Percentiles rank a stretch among this genome's conserved stretches.
Evolutionary conservation across 192 early-diverging fungal genomes (phyloP).

Genomic region (Coemansia sp.): DNA sequence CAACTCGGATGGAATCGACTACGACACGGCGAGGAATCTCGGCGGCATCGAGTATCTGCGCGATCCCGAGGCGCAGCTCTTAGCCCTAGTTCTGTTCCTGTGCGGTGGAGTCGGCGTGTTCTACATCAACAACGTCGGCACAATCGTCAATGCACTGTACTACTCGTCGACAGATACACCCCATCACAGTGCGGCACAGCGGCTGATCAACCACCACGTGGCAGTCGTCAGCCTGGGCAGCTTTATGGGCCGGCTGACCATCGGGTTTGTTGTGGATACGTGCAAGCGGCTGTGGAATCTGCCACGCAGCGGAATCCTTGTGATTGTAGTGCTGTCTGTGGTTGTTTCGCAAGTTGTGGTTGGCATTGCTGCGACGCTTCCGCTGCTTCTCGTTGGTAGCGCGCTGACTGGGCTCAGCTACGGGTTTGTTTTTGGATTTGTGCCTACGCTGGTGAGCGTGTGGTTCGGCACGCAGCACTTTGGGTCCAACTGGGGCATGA

Average conservation of each 20-base stretch:
- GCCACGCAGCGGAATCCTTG: slow-evolving; percentile 51
- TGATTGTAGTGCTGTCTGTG: slow-evolving; percentile 30
- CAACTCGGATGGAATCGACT: slow-evolving; percentile 40
- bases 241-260: slow-evolving; percentile 46
- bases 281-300: slow-evolving; percentile 47
- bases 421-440: slow-evolving; percentile 52
- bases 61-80: slow-evolving; percentile 54
- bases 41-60: slow-evolving; percentile 45
- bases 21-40: slow-evolving; percentile 53
- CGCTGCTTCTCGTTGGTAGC: slow-evolving; percentile 37
- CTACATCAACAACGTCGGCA: slow-evolving; percentile 58
- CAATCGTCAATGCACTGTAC: slow-evolving; percentile 55
- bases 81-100: slow-evolving; percentile 50
- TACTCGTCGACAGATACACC: slow-evolving; percentile 38
- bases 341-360: slow-evolving; percentile 45
- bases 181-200: slow-evolving; percentile 41
- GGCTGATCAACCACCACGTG: slow-evolving; percentile 56
- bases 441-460: slow-evolving; percentile 54
- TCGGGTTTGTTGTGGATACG: slow-evolving; percentile 42
- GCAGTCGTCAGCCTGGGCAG: slow-evolving; percentile 51
- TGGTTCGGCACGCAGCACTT: slow-evolving; percentile 58
- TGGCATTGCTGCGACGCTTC: slow-evolving; percentile 23
- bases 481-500: slow-evolving; percentile 60
- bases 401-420: slow-evolving; percentile 51
- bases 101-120: slow-evolving; percentile 57